Percentiles rank a stretch among this genome's conserved stretches.
Evolutionary conservation across 257 asterid species (phyloP).

Genomic region (Fraxinus pennsylvanica): DNA sequence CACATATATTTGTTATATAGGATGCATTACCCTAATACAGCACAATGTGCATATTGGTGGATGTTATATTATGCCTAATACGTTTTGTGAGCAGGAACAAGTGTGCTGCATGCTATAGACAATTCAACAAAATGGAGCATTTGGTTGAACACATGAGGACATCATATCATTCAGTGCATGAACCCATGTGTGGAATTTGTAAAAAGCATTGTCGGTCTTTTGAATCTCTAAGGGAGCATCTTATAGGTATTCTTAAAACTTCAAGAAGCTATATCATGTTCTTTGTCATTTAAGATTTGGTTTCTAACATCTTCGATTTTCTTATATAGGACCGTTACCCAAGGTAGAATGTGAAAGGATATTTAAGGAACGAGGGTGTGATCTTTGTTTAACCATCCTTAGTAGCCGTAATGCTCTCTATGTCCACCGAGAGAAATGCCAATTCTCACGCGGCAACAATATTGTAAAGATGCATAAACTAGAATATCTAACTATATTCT

Average conservation of each 20-base stretch:
- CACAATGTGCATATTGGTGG: neutral
- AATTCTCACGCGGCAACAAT: constrained; percentile 62
- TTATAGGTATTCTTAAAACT: constrained; percentile 56
- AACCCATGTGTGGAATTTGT: constrained; percentile 79
- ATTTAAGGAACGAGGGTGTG: constrained; percentile 88
- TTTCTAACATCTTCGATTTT: constrained; percentile 20
- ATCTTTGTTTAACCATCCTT: constrained; percentile 60
- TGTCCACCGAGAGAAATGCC: constrained; percentile 65
- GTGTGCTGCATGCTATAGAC: constrained; percentile 90
- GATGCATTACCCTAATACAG: constrained; percentile 2
- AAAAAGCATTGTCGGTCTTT: constrained; percentile 88
- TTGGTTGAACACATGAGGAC: constrained; percentile 86
- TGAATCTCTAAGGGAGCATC: constrained; percentile 91
- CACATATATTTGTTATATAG: neutral
- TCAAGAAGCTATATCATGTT: neutral
- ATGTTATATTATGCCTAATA: constrained; percentile 10
- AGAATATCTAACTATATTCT: neutral
- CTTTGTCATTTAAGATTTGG: neutral
- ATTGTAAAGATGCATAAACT: constrained; percentile 32
- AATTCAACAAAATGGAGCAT: constrained; percentile 87
- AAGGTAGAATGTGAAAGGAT: constrained; percentile 89
- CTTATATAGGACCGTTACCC: constrained; percentile 71
- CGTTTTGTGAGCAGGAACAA: constrained; percentile 61
- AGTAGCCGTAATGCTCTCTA: constrained; percentile 49
- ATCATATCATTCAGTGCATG: constrained; percentile 83